A percentile compares a stretch with the other conserved stretches of the same genome.
Evolutionary conservation across 345 rosid genomes (phyloP).

Genomic region (Pistacia atlantica): DNA sequence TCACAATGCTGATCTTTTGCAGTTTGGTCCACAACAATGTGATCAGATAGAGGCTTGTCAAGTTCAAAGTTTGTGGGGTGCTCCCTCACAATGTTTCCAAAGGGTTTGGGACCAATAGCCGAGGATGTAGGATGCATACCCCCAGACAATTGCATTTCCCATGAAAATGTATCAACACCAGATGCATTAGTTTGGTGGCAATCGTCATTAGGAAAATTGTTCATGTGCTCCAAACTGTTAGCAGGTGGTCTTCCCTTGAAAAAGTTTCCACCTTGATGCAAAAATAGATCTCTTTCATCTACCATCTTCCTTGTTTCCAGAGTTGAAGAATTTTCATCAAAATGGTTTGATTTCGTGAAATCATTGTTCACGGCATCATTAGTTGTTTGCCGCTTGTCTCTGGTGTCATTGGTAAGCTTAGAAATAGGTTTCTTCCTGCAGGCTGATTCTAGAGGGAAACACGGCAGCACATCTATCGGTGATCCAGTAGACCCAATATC

Average conservation of each 20-base stretch:
- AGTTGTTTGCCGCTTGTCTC: conserved; percentile 18
- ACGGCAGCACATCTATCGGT: conserved; percentile 21
- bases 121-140: conserved; percentile 25
- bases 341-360: conserved; percentile 15
- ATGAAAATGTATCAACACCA: conserved; percentile 29
- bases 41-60: conserved; percentile 18
- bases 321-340: conserved; percentile 15
- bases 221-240: conserved; percentile 24
- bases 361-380: conserved; percentile 16
- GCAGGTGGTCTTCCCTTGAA: conserved; percentile 23
- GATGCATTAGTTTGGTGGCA: conserved; percentile 27
- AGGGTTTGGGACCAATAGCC: conserved; percentile 26
- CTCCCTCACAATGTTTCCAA: conserved; percentile 25
- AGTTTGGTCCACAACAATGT: conserved; percentile 23
- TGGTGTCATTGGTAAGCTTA: conserved; percentile 23
- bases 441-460: conserved; percentile 27
- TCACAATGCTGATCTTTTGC: conserved; percentile 17
- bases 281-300: conserved; percentile 24
- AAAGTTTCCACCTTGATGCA: conserved; percentile 34
- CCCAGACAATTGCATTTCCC: conserved; percentile 24
- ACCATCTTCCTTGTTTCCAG: conserved; percentile 20
- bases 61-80: conserved; percentile 21
- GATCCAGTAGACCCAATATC: conserved; percentile 33
- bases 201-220: conserved; percentile 20
- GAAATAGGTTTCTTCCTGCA: conserved; percentile 29